Evolutionary conservation across 169 alveolate genomes (phyloP), one percentile per base, ranked within the genome.

Genomic region (Plasmodium malariae): DNA sequence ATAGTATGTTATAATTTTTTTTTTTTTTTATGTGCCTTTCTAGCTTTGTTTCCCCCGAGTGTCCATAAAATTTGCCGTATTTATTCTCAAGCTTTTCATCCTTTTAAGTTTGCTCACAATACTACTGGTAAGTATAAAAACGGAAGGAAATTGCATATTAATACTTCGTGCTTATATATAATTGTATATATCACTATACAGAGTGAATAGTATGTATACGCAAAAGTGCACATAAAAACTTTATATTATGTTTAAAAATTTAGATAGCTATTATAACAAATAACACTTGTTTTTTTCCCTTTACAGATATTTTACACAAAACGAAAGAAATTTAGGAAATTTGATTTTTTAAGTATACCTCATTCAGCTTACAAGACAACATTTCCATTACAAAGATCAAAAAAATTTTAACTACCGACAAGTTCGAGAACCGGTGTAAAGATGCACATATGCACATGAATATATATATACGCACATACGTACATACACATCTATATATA

Each of bases 51-150:
- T 17, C n/a, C 74, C 67, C 26, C 60, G 19, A 19, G 11, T 37
- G 21, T 67, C 12, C 30, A 24, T 55, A 43, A 54, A 70, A 30
- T 32, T 26, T 32, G 70, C 85, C 6, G 37, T 30, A 26, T 24
- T n/a, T 54, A 24, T 71, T 34, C 49, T 71, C 68, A 26, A 71
- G n/a, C 30, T 57, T 49, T 67, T 37, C 30, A 40, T 63, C 21
- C 57, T 34, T 2, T 49, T 28, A 34, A 49, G 72, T 24, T 67
- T 83, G 80, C 40, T 83, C 19, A 12, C 72, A 67, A 83, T 67
- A 67, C 49, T 83, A 34, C 54, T 83, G 65, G 91, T 83, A 83
- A 83, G 70, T n/a, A n/a, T n/a, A n/a, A n/a, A n/a, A n/a, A n/a
- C n/a, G n/a, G n/a, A n/a, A n/a, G n/a, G n/a, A n/a, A n/a, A n/a